Evolutionary conservation across 2,329 filamentous ascomycete genomes (phyloP).

Genomic region (Periconia macrospinosa): DNA sequence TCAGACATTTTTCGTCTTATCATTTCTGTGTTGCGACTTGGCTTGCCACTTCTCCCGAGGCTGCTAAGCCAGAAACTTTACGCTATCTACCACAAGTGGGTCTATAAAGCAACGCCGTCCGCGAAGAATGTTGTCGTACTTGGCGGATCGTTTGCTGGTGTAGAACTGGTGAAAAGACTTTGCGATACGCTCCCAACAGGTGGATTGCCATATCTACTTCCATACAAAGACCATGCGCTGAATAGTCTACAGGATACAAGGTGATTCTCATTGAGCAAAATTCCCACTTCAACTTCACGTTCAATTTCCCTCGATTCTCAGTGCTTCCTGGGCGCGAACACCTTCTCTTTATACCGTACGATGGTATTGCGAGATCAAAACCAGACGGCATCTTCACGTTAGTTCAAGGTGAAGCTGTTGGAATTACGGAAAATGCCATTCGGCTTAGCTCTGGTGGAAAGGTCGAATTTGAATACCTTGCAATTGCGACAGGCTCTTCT

Average conservation of each 20-base stretch:
- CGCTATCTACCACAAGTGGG: too few species aligned
- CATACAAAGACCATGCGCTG: too few species aligned
- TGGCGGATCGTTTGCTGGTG: too few species aligned
- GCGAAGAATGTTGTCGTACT: too few species aligned
- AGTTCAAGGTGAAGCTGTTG: slow-evolving; percentile 48
- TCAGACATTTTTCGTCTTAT: too few species aligned
- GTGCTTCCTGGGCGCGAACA: slow-evolving; percentile 60
- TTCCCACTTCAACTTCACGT: slow-evolving; percentile 64
- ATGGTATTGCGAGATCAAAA: slow-evolving; percentile 25
- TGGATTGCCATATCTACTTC: too few species aligned
- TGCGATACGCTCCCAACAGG: too few species aligned
- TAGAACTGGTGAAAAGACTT: too few species aligned
- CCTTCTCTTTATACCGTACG: slow-evolving; percentile 64
- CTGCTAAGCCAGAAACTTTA: too few species aligned
- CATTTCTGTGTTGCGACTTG: too few species aligned
- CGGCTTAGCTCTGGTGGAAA: slow-evolving; percentile 47
- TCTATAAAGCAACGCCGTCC: too few species aligned
- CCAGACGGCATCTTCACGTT: slow-evolving; percentile 38
- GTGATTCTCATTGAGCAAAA: slow-evolving; percentile 63
- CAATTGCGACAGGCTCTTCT: slow-evolving; percentile 60
- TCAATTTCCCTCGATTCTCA: slow-evolving; percentile 61
- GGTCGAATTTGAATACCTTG: slow-evolving; percentile 58
- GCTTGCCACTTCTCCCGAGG: too few species aligned
- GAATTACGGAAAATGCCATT: slow-evolving; percentile 45
- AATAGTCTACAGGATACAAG: slow-evolving; percentile 49